Conservation (phyloP, 306 rosid genomes). For the Trifolium pratense region DNA sequence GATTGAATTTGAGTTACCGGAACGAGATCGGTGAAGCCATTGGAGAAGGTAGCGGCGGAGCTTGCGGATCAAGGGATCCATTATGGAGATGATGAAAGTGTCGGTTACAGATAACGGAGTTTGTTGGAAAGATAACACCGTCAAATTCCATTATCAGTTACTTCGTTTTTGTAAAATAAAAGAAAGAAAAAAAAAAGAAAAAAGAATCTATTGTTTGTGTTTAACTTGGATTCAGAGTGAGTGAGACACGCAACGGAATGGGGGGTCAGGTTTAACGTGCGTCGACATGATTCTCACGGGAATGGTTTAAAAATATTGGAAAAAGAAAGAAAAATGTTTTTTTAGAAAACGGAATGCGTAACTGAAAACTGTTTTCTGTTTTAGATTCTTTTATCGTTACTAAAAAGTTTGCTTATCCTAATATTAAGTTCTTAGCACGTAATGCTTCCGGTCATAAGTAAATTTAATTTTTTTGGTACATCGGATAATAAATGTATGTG, state of each 20-base stretch:
- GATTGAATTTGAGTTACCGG: constrained; percentile 44
- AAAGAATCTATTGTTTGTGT: constrained; percentile 43
- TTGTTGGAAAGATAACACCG: constrained; percentile 41
- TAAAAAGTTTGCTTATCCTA: not conserved
- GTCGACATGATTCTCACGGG: constrained; percentile 37
- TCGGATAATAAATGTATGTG: too few relatives aligned
- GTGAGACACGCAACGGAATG: constrained; percentile 31
- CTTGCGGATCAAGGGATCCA: constrained; percentile 70
- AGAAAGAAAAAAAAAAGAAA: not conserved
- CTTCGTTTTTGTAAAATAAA: constrained; percentile 29
- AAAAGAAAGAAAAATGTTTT: not conserved
- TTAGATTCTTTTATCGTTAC: not conserved
- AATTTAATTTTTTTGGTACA: too few relatives aligned
- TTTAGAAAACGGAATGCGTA: not conserved
- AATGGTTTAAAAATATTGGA: constrained; percentile 16
- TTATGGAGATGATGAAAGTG: constrained; percentile 33
- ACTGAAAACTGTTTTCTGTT: constrained; percentile 22
- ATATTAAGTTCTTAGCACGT: too few relatives aligned
- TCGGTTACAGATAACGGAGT: constrained; percentile 39
- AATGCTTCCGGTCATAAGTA: too few relatives aligned
- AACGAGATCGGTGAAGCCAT: constrained; percentile 89
- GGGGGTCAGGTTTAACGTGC: constrained; percentile 39
- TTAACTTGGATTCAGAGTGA: not conserved
- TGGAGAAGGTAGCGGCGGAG: constrained; percentile 69
- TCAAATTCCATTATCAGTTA: constrained; percentile 49